These are phyloP conservation scores for Candida neerlandica DNA, from an alignment of 1,139 yeast genomes.

Conservation along the genomic window DNA sequence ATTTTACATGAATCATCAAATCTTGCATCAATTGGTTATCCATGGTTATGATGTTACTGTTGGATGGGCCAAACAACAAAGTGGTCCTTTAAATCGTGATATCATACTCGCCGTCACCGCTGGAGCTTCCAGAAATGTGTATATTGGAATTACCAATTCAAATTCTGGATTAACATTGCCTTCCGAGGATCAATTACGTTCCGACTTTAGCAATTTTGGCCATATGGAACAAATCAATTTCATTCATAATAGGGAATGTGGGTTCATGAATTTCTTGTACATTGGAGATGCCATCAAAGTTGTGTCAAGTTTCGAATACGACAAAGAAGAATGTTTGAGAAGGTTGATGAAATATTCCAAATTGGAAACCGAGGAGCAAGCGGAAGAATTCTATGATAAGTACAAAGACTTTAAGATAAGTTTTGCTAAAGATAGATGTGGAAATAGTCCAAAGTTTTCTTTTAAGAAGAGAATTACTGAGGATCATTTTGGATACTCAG, in stretches of 20 bases:
- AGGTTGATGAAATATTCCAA: constrained; percentile 14
- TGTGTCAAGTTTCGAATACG: constrained; percentile 36
- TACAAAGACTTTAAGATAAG: constrained; percentile 44
- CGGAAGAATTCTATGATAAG: constrained; percentile 39
- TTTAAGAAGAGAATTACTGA: constrained; percentile 33
- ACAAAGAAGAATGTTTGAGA: constrained; percentile 16
- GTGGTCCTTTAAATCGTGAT: constrained; percentile 43
- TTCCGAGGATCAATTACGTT: constrained; percentile 42
- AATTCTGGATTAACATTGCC: constrained; percentile 31
- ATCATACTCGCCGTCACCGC: constrained; percentile 49
- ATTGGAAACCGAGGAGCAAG: constrained; percentile 23
- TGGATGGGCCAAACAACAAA: constrained; percentile 50
- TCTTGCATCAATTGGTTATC: constrained; percentile 46
- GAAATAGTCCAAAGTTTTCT: constrained; percentile 48
- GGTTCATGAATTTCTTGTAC: constrained; percentile 46
- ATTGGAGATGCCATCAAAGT: constrained; percentile 41
- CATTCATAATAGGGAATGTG: constrained; percentile 48
- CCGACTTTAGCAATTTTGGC: constrained; percentile 44
- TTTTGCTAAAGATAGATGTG: constrained; percentile 53
- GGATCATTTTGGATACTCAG: constrained; percentile 11
- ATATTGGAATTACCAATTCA: constrained; percentile 37
- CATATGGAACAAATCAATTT: constrained; percentile 50
- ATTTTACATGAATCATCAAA: constrained; percentile 47
- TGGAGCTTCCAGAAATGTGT: constrained; percentile 53
- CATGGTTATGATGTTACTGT: constrained; percentile 49